Conservation (phyloP, 2,329 filamentous ascomycete species). For the Fusarium palustre region DNA sequence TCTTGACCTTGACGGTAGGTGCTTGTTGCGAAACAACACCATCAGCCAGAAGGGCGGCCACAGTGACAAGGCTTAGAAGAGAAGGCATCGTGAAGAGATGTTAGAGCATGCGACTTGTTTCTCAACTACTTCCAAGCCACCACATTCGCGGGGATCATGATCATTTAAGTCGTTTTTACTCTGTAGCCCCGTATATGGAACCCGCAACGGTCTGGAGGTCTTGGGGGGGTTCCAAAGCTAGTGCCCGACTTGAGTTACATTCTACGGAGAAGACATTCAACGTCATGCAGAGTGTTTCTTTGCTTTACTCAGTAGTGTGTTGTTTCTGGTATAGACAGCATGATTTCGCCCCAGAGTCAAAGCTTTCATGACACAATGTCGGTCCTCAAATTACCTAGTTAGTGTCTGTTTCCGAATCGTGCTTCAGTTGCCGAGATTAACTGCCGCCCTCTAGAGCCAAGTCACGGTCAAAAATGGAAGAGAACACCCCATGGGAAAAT, state of each 20-base stretch:
- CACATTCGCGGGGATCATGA: not conserved
- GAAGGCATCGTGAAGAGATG: slow-evolving; percentile 15
- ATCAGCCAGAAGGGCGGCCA: slow-evolving; percentile 16
- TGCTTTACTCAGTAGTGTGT: not conserved
- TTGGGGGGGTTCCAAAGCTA: not conserved
- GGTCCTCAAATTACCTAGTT: slow-evolving; percentile 14
- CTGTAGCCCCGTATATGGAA: not conserved
- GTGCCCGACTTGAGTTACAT: slow-evolving; percentile 1
- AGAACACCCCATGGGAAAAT: slow-evolving; percentile 25
- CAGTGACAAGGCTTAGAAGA: slow-evolving; percentile 11
- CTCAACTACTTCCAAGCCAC: not conserved
- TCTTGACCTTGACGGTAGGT: slow-evolving; percentile 38
- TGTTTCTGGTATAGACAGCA: not conserved
- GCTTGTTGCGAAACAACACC: slow-evolving; percentile 9
- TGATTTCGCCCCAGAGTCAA: not conserved
- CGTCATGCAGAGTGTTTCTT: not conserved
- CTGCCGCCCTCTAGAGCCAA: slow-evolving; percentile 12
- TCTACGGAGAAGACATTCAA: slow-evolving; percentile 6
- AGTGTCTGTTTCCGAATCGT: slow-evolving; percentile 3
- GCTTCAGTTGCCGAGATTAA: slow-evolving; percentile 20
- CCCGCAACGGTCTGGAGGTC: not conserved
- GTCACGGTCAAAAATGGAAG: slow-evolving; percentile 1
- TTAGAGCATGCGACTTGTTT: not conserved
- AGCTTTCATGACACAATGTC: not conserved
- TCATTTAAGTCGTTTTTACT: slow-evolving; percentile 7